Evolutionary conservation across 352 stramenopile species (phyloP).

Genomic region (Phytopythium delawarense): DNA sequence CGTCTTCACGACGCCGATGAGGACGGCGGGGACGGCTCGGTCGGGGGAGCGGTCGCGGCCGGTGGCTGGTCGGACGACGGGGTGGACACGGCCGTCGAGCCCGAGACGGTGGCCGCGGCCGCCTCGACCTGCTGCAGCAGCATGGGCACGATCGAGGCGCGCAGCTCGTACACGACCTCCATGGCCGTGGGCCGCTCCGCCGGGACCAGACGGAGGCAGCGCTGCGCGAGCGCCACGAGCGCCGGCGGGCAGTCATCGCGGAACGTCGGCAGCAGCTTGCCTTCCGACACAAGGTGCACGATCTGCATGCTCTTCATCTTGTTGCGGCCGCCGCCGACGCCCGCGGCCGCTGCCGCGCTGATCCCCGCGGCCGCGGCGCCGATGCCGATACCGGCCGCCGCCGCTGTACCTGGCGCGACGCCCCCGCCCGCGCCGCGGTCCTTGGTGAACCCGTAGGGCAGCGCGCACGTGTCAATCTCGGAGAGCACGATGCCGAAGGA

Average conservation of each 20-base stretch:
- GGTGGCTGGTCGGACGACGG: neutral
- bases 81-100: conserved; percentile 3
- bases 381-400: neutral
- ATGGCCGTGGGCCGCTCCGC: conserved; percentile 57
- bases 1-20: neutral
- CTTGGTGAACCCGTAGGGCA: conserved; percentile 67
- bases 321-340: conserved; percentile 21
- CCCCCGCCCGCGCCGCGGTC: conserved; percentile 13
- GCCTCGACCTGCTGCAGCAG: conserved; percentile 21
- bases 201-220: conserved; percentile 63
- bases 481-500: conserved; percentile 71
- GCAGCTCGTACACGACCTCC: conserved; percentile 62
- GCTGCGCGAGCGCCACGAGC: conserved; percentile 49
- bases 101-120: neutral
- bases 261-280: conserved; percentile 71
- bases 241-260: conserved; percentile 51
- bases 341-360: neutral
- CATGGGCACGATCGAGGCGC: conserved; percentile 43
- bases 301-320: conserved; percentile 84
- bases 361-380: neutral
- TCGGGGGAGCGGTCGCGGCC: no score
- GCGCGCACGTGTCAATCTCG: conserved; percentile 70
- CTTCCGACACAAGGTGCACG: conserved; percentile 74
- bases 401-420: neutral
- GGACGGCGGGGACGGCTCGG: neutral